phyloP scores from a whole-genome alignment of 2,329 filamentous ascomycete species.

The Aureobasidium leucospermi region DNA sequence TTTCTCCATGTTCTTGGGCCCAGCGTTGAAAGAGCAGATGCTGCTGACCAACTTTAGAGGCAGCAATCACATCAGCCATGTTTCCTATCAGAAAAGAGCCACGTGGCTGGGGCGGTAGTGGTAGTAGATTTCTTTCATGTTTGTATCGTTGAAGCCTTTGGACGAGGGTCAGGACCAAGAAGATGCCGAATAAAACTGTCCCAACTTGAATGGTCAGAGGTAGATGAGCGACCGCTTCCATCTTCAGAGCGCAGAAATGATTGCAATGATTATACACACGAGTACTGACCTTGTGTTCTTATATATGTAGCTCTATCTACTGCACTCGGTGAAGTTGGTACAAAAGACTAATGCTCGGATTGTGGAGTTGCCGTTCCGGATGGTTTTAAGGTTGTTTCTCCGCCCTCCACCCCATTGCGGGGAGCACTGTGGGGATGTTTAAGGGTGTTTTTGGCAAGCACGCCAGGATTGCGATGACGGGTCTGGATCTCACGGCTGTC shows the following conservation, averaged over 20 bases:
- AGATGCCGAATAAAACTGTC: not conserved
- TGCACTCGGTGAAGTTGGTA: too few species aligned
- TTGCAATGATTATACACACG: not conserved
- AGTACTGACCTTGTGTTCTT: not conserved
- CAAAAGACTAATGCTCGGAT: not conserved
- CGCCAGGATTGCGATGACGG: not conserved
- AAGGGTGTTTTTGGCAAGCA: not conserved
- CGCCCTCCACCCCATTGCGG: not conserved
- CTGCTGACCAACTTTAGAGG: not conserved
- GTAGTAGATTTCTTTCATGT: not conserved
- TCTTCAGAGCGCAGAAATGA: not conserved
- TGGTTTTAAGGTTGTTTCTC: not conserved
- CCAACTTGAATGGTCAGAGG: not conserved
- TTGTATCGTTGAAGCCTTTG: not conserved
- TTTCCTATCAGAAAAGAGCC: not conserved
- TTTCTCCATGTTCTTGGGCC: conserved; percentile 10
- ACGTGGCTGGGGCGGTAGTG: not conserved
- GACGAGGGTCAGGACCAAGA: not conserved
- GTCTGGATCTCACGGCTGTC: not conserved
- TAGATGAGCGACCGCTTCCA: not conserved
- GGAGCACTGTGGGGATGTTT: not conserved
- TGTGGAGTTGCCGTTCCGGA: not conserved
- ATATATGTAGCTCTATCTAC: not conserved
- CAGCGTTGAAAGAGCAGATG: conserved; percentile 2
- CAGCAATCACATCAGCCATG: not conserved